Base-by-base conservation (phyloP, 2,329 filamentous ascomycete genomes). In the Penicillium polonicum region DNA sequence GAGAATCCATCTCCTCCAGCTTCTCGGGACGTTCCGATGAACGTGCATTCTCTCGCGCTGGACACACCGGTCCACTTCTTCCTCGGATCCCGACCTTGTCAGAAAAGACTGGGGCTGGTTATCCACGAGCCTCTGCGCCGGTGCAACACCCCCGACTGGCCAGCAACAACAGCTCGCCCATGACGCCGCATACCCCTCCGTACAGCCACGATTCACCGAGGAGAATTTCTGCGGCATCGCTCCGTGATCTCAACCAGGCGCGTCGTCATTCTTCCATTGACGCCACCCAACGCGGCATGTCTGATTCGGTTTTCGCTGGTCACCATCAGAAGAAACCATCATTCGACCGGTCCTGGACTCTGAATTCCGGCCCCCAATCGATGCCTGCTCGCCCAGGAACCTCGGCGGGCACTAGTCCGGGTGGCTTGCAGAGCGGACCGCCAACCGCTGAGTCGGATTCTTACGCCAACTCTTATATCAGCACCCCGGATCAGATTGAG, bases 221-320 rank as follows among this genome's bases (percentile, higher is more conserved):
- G 29, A 79, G 83, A 49, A 90, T 91, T 3, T 95, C 91, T 13
- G 90, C 91, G 57, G 90, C 91, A 38, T 93, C 90, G 12, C 83
- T 95, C 41, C 85, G 91, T 65, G 90, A 91, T 58, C 79, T 95
- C 66, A 88, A 94, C 68, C 91, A 96, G 72, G 90, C 89, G 41
- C 85, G 92, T 42, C 88, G 92, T 58, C 92, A 95, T 75, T 97
- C 92, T 2, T 94, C 91, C 2, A 91, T 90, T 48, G 91, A 95
- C 65, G 88, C 87, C 70, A 82, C 85, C 50, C 72, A 69, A 38
- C 67, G 68, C 29, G 57, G 62, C n/a, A 59, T 65, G 55, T 64
- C 61, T 35, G 73, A 70, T 25, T 58, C 65, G n/a, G 63, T 67
- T 19, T 61, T 69, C 8, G 69, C 69, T 35, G 61, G 65, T n/a